Conservation (phyloP, 1,284 basidiomycete species). For the Melampsora americana region DNA sequence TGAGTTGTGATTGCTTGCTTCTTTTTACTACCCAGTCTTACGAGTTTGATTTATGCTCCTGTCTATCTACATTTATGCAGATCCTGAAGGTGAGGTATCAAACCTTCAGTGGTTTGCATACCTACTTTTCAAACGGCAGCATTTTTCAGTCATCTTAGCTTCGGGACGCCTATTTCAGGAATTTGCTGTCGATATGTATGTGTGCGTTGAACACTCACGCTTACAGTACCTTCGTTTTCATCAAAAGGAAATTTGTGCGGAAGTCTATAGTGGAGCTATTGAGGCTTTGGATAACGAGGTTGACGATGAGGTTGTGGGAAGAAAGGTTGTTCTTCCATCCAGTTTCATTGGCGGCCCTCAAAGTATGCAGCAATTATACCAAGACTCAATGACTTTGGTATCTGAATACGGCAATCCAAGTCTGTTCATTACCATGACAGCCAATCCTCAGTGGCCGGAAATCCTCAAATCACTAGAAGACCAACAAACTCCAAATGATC, state of each 20-base stretch:
- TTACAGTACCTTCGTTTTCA: background rate
- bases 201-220: background rate
- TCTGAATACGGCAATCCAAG: constrained; percentile 52
- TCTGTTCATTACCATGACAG: constrained; percentile 57
- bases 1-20: too few relatives aligned
- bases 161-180: background rate
- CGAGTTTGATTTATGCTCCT: too few relatives aligned
- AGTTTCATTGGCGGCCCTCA: constrained; percentile 54
- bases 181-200: background rate
- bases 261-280: background rate
- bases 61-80: too few relatives aligned
- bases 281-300: too few relatives aligned
- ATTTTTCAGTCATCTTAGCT: too few relatives aligned
- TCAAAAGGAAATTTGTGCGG: background rate
- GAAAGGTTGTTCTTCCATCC: constrained; percentile 51
- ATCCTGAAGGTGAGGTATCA: background rate
- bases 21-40: too few relatives aligned
- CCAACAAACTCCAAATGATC: background rate
- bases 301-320: background rate
- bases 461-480: background rate
- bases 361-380: constrained; percentile 54
- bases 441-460: too few relatives aligned
- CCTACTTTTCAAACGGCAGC: background rate
- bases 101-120: background rate
- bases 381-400: constrained; percentile 55